Evolutionary conservation across 176 grass and related monocot species (phyloP), one percentile per base, ranked within the genome.

Genomic region (Typha latifolia): DNA sequence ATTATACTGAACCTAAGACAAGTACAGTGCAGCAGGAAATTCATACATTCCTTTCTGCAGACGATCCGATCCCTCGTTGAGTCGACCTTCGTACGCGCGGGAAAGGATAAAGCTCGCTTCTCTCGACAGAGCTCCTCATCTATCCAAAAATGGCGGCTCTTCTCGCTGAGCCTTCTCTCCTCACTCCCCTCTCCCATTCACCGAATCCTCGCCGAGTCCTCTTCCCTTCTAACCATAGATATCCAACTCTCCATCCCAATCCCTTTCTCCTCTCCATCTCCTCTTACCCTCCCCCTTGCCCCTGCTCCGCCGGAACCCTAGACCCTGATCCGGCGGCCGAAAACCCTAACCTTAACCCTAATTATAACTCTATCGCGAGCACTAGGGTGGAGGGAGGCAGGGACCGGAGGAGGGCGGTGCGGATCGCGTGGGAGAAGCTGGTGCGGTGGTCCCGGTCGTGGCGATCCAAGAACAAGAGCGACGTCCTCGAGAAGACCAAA

Each of bases 341-440:
- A 21, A 59, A 22, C 53, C 53, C n/a, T 59, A 59, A 59, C 1
- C 53, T 14, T 59, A 22, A 11, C 53, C 18, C 53, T 6, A 59
- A 11, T 22, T 59, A 3, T 14, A 21, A 21, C n/a, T 8, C 53
- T 6, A 21, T 21, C 8, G 21, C 62, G 21, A 72, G 12, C 68
- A 20, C 11, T 32, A 66, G 4, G 13, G 51, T 68, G 1, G 49
- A 62, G 14, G 69, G 78, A 47, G 76, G 87, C 3, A 74, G 70
- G 74, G 83, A 91, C 16, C 78, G 75, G 16, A 78, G 85, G 53
- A 75, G 78, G 23, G 83, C 47, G 24, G 85, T 96, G 66, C 64
- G 85, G 50, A 76, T 84, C 68, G 88, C 88, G 23, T 91, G 88
- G 93, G 93, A 96, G 88, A 96, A 96, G 83, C 85, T 96, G 3